A percentile compares a stretch with the other conserved stretches of the same genome.
phyloP scores from a whole-genome alignment of 148 eudicot species.

The Fagopyrum homotropicum region DNA sequence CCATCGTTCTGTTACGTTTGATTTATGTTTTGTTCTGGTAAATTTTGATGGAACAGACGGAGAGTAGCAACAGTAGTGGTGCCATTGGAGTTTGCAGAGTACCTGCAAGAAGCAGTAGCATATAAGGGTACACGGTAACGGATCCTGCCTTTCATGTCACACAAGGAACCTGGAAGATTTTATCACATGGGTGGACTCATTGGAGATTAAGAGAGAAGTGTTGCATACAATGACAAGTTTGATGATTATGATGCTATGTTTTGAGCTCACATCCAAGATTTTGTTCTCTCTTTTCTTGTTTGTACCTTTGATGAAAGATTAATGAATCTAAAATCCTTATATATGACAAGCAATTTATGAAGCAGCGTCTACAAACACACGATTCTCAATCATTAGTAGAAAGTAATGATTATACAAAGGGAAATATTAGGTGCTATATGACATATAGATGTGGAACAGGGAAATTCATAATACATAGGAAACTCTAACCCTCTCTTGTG shows the following conservation, averaged over 20 bases:
- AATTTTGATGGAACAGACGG: slow-evolving; percentile 40
- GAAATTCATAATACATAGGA: background rate
- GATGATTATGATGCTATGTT: slow-evolving; percentile 83
- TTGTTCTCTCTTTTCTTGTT: background rate
- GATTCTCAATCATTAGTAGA: background rate
- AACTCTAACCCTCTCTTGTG: background rate
- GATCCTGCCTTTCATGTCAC: slow-evolving; percentile 94
- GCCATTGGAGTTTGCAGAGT: slow-evolving; percentile 65
- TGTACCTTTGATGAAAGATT: background rate
- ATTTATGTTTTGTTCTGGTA: background rate
- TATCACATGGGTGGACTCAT: slow-evolving; percentile 87
- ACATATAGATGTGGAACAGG: background rate
- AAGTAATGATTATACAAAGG: background rate
- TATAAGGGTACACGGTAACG: slow-evolving; percentile 77
- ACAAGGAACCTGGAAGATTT: slow-evolving; percentile 96
- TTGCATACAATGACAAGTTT: slow-evolving; percentile 65
- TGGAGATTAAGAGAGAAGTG: slow-evolving; percentile 78
- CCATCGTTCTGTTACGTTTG: background rate
- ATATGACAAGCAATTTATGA: background rate
- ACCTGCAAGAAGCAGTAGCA: slow-evolving; percentile 75
- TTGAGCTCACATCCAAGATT: slow-evolving; percentile 15
- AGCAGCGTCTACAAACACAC: background rate
- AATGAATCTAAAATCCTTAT: background rate
- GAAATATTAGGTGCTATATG: background rate
- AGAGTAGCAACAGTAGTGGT: slow-evolving; percentile 63